Evolutionary conservation across 2,329 filamentous ascomycete genomes (phyloP).

Genomic region (Tolypocladium inflatum): DNA sequence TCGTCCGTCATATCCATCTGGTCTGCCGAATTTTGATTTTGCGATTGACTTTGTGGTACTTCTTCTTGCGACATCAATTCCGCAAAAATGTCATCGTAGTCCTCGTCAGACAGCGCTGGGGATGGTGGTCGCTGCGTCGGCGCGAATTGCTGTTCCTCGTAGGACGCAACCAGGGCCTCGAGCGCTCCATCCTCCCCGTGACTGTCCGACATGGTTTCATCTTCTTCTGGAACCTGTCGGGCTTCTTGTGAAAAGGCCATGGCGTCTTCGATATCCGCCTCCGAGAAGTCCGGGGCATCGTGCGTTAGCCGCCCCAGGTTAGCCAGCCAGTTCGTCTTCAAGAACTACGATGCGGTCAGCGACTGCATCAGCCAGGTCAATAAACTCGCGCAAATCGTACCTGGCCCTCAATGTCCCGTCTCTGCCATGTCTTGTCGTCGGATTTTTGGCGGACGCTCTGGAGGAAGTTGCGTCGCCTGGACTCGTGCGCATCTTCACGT

Average conservation of each 20-base stretch:
- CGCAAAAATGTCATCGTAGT: slow-evolving; percentile 53
- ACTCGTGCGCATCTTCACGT: slow-evolving; percentile 53
- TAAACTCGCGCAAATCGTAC: slow-evolving; percentile 8
- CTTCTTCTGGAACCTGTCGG: slow-evolving; percentile 16
- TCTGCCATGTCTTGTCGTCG: slow-evolving; percentile 50
- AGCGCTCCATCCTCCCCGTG: slow-evolving; percentile 43
- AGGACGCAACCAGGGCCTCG: slow-evolving; percentile 45
- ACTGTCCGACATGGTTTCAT: slow-evolving; percentile 44
- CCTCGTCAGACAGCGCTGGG: slow-evolving; percentile 39
- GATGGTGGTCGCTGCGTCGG: slow-evolving; percentile 19
- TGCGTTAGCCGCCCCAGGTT: slow-evolving; percentile 20
- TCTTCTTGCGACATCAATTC: slow-evolving; percentile 25
- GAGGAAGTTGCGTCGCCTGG: slow-evolving; percentile 58
- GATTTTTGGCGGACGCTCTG: slow-evolving; percentile 53
- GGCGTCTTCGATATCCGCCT: slow-evolving; percentile 43
- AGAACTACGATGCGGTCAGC: slow-evolving; percentile 14
- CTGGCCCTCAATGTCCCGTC: slow-evolving; percentile 52
- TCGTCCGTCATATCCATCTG: slow-evolving; percentile 34
- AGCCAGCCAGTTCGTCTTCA: slow-evolving; percentile 24
- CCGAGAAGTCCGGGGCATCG: slow-evolving; percentile 31
- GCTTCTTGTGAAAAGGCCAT: slow-evolving; percentile 23
- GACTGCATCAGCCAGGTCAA: background rate
- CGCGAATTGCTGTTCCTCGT: slow-evolving; percentile 20
- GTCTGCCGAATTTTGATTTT: slow-evolving; percentile 17
- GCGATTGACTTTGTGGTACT: slow-evolving; percentile 4